Evolutionary conservation across 805 yeast genomes (phyloP), one percentile per base, ranked within the genome.

Genomic region (Yarrowia osloensis): DNA sequence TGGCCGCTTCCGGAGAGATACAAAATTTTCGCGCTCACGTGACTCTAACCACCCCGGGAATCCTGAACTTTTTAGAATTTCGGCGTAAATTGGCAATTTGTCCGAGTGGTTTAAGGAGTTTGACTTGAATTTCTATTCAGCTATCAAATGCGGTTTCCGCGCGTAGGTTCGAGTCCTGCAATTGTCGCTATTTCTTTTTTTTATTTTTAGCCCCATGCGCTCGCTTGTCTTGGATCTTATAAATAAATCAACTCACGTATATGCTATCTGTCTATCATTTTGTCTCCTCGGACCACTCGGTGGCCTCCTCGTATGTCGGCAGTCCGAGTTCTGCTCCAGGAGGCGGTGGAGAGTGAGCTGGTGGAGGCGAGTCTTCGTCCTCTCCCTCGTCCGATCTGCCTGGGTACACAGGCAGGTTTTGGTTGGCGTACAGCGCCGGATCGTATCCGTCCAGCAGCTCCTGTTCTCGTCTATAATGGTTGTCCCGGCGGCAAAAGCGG

Each of bases 161-260:
- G 63, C 63, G 63, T 57, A 57, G 63, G 63, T 57, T 57, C 63
- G 63, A 57, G 63, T 57, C 63, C 63, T 57, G 63, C 63, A 57
- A 57, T 57, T 57, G 63, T 57, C 63, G 63, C 63, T 49, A 57
- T 26, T 26, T 17, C 11, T 17, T 57, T 37, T 57, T 57, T 37
- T 19, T 13, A 4, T 28, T n/a, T 39, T 39, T 39, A 6, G 21
- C 46, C 7, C 24, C 7, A 15, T 19, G 1, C 7, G 19, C 22
- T 40, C 8, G 7, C 26, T n/a, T n/a, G n/a, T n/a, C n/a, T n/a
- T n/a, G n/a, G n/a, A n/a, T 2, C 31, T 28, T 28, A 49, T 46
- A 49, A 49, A 50, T 50, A 49, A 49, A 28, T 29, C 28, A 47
- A 22, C 35, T 49, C 39, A 49, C 29, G 29, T 44, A 46, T 33